phyloP scores from a whole-genome alignment of 768 basidiomycete genomes.

The Leucocoprinus birnbaumii region DNA sequence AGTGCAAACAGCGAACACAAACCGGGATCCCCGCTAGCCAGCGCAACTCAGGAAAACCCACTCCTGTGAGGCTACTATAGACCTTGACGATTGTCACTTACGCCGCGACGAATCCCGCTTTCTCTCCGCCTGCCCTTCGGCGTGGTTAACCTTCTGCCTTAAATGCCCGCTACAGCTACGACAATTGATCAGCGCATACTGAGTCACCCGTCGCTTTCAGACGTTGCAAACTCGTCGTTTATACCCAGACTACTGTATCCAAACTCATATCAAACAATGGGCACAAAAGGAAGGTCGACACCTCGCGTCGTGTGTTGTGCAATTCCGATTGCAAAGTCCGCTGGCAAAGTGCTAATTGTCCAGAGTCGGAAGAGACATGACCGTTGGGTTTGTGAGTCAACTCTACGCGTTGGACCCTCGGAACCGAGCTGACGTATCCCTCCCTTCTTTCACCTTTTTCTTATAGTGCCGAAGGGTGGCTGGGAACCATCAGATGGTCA shows the following conservation, averaged over 20 bases:
- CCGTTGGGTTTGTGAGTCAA: constrained; percentile 83
- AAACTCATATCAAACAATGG: constrained; percentile 31
- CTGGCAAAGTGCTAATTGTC: constrained; percentile 77
- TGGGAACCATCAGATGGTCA: constrained; percentile 81
- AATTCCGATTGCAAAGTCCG: constrained; percentile 74
- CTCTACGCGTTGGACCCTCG: background rate
- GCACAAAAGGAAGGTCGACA: constrained; percentile 71
- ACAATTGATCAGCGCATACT: constrained; percentile 27
- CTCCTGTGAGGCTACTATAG: no score
- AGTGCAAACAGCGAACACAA: no score
- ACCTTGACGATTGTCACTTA: constrained; percentile 8
- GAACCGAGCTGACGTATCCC: constrained; percentile 5
- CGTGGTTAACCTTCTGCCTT: constrained; percentile 20
- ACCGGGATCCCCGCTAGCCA: no score
- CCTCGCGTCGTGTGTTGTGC: constrained; percentile 91
- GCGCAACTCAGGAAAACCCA: no score
- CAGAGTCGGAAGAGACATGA: constrained; percentile 82
- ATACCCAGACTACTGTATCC: constrained; percentile 15
- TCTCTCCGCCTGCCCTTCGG: no score
- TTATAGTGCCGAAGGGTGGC: constrained; percentile 86
- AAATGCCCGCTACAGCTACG: constrained; percentile 16
- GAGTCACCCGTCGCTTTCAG: constrained; percentile 15
- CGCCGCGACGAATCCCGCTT: background rate
- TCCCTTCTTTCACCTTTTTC: constrained; percentile 2
- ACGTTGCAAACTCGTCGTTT: constrained; percentile 10